Base-by-base conservation (phyloP, 306 rosid genomes). In the Ochetophila trinervis region DNA sequence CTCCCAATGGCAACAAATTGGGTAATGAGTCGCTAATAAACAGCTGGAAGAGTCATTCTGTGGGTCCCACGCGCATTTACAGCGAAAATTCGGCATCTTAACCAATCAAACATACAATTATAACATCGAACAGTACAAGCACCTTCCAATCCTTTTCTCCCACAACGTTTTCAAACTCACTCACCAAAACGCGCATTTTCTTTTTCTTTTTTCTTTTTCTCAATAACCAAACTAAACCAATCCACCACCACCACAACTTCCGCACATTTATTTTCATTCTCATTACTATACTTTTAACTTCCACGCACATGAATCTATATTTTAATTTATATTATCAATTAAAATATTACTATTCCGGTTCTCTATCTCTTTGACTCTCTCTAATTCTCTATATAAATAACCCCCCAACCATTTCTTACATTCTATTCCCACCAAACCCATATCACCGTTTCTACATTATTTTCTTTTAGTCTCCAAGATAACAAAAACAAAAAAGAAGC, bases 11-110 rank as follows among this genome's bases (percentile, higher is more conserved):
- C 32, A 27, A 27, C 42, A 6, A 10, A 4, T n/a, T 49, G 12
- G 53, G 21, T 37, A 49, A 44, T 9, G 52, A 20, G 7, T 63
- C 66, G 42, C 62, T n/a, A 6, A 30, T 53, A 8, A 6, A 54
- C 18, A 56, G 70, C 66, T 62, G 57, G 35, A 60, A 52, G 63
- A 57, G 34, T 30, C 35, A 15, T n/a, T n/a, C n/a, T 30, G 15
- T 3, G 53, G 76, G 79, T 37, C 83, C 83, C 83, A 79, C 83
- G 21, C 79, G 83, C 62, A 60, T 52, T 78, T 24, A 65, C 83
- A 60, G 79, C 70, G 61, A 54, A 54, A 60, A 21, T 21, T 60
- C 67, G 32, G 32, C 73, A 19, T 23, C 58, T 24, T 62, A 71
- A 51, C 32, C 2, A 27, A 27, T 27, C 2, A 27, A 27, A 4